Percentiles rank a stretch among this genome's conserved stretches.
Evolutionary conservation across 2,329 filamentous ascomycete species (phyloP).

Genomic region (Fusarium tupiense): DNA sequence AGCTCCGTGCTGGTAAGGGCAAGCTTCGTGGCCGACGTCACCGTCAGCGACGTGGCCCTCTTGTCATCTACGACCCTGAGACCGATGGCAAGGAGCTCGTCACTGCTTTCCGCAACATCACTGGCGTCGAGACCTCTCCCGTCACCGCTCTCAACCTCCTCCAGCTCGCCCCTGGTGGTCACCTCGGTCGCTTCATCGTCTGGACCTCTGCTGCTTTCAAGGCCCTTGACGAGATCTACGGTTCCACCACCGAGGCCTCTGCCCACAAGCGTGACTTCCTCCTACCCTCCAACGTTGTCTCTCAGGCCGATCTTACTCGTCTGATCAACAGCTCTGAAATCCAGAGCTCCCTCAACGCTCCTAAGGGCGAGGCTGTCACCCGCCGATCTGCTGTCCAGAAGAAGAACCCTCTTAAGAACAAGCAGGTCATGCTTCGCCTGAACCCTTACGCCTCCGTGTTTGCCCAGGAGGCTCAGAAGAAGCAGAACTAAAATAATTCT

Average conservation of each 20-base stretch:
- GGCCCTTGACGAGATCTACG: conserved; percentile 97
- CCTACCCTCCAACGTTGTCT: conserved; percentile 89
- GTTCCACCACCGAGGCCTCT: conserved; percentile 87
- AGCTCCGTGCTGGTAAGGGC: conserved; percentile 98
- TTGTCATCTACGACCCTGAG: conserved; percentile 97
- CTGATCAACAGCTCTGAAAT: conserved; percentile 99
- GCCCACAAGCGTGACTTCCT: conserved; percentile 99
- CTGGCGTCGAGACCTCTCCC: conserved; percentile 95
- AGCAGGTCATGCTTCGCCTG: conserved; percentile 97
- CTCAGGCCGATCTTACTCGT: conserved; percentile 94
- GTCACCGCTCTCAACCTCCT: conserved; percentile 97
- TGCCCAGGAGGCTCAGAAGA: conserved; percentile 70
- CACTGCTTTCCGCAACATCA: conserved; percentile 97
- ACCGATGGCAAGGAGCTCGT: conserved; percentile 94
- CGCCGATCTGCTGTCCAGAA: conserved; percentile 95
- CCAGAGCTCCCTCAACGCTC: conserved; percentile 92
- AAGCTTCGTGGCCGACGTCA: conserved; percentile 97
- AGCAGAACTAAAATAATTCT: conserved; percentile 49
- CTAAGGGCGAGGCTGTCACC: conserved; percentile 88
- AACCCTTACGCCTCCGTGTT: conserved; percentile 97
- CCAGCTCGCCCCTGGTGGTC: conserved; percentile 97
- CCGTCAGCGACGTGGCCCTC: conserved; percentile 96
- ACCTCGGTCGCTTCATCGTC: conserved; percentile 98
- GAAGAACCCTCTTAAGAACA: conserved; percentile 99
- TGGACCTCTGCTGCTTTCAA: conserved; percentile 98